phyloP scores from a whole-genome alignment of 768 basidiomycete species.

The Tylopilus intermedius region DNA sequence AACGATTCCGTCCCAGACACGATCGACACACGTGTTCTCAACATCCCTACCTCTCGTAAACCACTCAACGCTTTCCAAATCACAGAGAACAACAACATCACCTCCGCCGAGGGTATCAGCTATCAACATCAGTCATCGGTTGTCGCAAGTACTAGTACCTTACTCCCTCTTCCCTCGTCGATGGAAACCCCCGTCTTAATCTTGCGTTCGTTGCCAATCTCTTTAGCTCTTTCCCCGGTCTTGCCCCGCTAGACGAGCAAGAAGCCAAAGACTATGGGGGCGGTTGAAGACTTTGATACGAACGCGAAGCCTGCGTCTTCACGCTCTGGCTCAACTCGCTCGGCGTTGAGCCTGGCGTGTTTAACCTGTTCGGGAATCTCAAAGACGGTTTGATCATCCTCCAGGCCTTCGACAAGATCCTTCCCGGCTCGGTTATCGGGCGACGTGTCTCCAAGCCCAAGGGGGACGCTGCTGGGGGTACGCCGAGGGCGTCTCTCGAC shows the following conservation, averaged over 20 bases:
- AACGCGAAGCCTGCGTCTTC: slow-evolving; percentile 96
- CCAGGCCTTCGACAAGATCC: slow-evolving; percentile 94
- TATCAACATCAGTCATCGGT: slow-evolving; percentile 98
- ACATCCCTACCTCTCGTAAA: slow-evolving; percentile 77
- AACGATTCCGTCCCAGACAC: slow-evolving; percentile 99
- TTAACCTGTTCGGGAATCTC: slow-evolving; percentile 94
- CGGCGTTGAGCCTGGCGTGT: slow-evolving; percentile 93
- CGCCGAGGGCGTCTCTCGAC: no score
- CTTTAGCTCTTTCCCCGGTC: slow-evolving; percentile 95
- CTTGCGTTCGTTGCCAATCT: slow-evolving; percentile 97
- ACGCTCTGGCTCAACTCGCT: slow-evolving; percentile 98
- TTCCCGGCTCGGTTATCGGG: slow-evolving; percentile 92
- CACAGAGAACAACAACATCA: slow-evolving; percentile 99
- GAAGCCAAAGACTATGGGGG: slow-evolving; percentile 88
- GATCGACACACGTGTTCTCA: slow-evolving; percentile 96
- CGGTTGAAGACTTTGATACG: slow-evolving; percentile 95
- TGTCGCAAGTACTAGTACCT: slow-evolving; percentile 98
- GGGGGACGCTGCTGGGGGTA: no score
- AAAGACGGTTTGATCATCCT: slow-evolving; percentile 88
- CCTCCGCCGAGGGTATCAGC: slow-evolving; percentile 95
- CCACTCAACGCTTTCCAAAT: slow-evolving; percentile 97
- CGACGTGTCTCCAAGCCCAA: slow-evolving; percentile 64
- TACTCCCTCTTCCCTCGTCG: slow-evolving; percentile 82
- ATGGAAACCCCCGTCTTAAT: slow-evolving; percentile 95
- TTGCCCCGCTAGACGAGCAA: slow-evolving; percentile 90